Conservation (phyloP, 805 yeast species). For the Metschnikowia lachancei region DNA sequence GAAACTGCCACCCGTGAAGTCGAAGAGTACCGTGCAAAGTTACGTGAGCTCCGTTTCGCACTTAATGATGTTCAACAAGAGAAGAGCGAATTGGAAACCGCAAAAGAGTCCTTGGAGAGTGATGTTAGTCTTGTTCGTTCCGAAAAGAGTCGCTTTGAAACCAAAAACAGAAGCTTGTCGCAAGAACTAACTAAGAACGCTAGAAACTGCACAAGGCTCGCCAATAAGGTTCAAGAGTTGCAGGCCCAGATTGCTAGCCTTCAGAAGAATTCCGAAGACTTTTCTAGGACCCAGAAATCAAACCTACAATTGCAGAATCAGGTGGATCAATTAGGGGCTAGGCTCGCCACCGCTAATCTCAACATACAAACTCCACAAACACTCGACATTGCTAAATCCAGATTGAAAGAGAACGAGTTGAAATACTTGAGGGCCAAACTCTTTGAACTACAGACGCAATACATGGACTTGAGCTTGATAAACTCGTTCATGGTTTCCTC, state of each 20-base stretch:
- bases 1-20: slow-evolving; percentile 4
- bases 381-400: slow-evolving; percentile 2
- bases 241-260: slow-evolving; percentile 8
- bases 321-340: slow-evolving; percentile 28
- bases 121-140: slow-evolving; percentile 26
- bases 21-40: slow-evolving; percentile 8
- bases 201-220: slow-evolving; percentile 31
- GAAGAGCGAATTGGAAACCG: slow-evolving; percentile 23
- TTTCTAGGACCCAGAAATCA: slow-evolving; percentile 10
- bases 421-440: slow-evolving; percentile 48
- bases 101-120: slow-evolving; percentile 29
- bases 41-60: slow-evolving; percentile 13
- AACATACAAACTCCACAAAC: slow-evolving; percentile 12
- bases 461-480: slow-evolving; percentile 37
- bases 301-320: slow-evolving; percentile 24
- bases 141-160: slow-evolving; percentile 33
- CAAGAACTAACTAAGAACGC: slow-evolving; percentile 32
- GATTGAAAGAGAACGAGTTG: slow-evolving; percentile 39
- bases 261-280: slow-evolving; percentile 11
- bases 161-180: slow-evolving; percentile 25
- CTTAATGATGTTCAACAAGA: slow-evolving; percentile 12
- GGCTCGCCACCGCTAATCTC: slow-evolving; percentile 24
- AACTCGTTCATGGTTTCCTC: slow-evolving; percentile 31
- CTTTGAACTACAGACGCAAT: slow-evolving; percentile 39
- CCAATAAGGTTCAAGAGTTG: slow-evolving; percentile 26